These are phyloP conservation scores for Trichoderma cornu-damae DNA, from an alignment of 2,329 filamentous ascomycete genomes.

Conservation along the genomic window DNA sequence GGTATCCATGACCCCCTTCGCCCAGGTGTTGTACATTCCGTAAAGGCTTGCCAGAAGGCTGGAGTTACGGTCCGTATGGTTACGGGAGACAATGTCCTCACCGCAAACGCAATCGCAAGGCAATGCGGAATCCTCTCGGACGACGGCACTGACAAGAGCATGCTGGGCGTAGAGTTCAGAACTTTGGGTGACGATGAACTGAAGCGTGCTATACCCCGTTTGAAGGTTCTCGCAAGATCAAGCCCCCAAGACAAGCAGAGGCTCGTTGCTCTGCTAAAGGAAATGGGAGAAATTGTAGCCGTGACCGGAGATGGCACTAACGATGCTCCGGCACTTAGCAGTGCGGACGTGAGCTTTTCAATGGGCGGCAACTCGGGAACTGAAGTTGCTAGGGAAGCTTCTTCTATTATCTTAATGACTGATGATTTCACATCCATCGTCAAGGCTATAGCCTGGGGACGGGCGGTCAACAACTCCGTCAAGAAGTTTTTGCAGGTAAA, in stretches of 20 bases:
- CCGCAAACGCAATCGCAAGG: conserved; percentile 58
- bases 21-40: conserved; percentile 54
- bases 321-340: conserved; percentile 60
- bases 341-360: conserved; percentile 62
- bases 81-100: conserved; percentile 49
- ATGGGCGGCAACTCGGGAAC: conserved; percentile 65
- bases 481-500: conserved; percentile 61
- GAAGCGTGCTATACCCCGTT: conserved; percentile 42
- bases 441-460: conserved; percentile 63
- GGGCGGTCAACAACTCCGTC: conserved; percentile 62
- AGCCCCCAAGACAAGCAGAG: conserved; percentile 57
- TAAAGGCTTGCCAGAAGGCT: conserved; percentile 54
- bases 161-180: conserved; percentile 60
- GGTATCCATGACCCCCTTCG: conserved; percentile 62
- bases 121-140: conserved; percentile 57
- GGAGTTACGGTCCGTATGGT: conserved; percentile 60
- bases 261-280: conserved; percentile 50
- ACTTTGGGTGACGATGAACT: conserved; percentile 50
- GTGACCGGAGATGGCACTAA: conserved; percentile 65
- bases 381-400: conserved; percentile 63
- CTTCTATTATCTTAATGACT: conserved; percentile 62
- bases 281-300: conserved; percentile 53
- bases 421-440: conserved; percentile 64
- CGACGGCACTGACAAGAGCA: conserved; percentile 39
- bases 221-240: conserved; percentile 51